Evolutionary conservation across 768 basidiomycete species (phyloP), one percentile per base, ranked within the genome.

Genomic region (Paxillus involutus): DNA sequence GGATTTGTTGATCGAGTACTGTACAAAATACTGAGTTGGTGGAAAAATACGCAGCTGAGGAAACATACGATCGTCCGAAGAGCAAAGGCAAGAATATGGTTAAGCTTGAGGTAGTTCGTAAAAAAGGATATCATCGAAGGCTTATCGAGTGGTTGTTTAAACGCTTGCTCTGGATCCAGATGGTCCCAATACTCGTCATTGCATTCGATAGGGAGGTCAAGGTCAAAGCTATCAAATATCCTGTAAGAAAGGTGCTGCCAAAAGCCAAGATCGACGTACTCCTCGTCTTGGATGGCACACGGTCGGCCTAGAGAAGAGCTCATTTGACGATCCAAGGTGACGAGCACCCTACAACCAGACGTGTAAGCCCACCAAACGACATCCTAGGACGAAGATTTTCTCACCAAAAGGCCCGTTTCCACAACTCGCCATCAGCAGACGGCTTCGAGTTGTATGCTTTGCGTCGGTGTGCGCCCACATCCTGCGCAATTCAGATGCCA

Each of bases 1-100:
- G 1, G 80, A 78, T 60, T 81, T 83, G 64, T 84, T 89, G 60
- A 86, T 84, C 10, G 88, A 80, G 66, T 91, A 93, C 89, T 89
- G 48, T 13, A 43, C 10, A 8, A 53, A 19, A 10, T 7, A 37
- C 42, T 55, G 26, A 56, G 39, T 8, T 6, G 0, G 32, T 11
- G 32, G 26, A 41, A 41, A n/a, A 29, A 3, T 6, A 19, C 33
- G 4, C 2, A n/a, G 41, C 1, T 2, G 8, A 41, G 26, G 35
- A 33, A n/a, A 68, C 79, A 35, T 56, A 82, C 83, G 12, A 92
- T 77, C 0, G 88, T 88, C 44, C 85, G 74, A 48, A 85, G 68
- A 1, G 81, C 77, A 59, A 81, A 85, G 0, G 80, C 83, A 29
- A 85, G 73, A 44, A 92, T 84, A 49, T 83, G 81, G n/a, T 72